Conservation (phyloP, 2,329 filamentous ascomycete genomes). For the Xylariaceae sp. region DNA sequence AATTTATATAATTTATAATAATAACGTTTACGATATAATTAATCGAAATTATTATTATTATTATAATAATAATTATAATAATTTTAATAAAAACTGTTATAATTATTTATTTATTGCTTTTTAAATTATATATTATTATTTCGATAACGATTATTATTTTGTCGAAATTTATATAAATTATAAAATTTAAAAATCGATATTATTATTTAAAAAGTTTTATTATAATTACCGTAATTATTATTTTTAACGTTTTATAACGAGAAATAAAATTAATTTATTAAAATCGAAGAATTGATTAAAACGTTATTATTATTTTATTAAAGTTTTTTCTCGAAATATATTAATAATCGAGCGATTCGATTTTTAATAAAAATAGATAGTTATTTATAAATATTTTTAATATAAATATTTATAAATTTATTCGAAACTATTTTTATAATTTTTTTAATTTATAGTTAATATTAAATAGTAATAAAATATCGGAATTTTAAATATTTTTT, state of each 20-base stretch:
- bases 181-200: too few species aligned
- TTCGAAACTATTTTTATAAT: not conserved
- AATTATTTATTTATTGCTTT: not conserved
- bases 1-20: not conserved
- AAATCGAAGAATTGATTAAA: not conserved
- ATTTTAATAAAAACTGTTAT: not conserved
- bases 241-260: not conserved
- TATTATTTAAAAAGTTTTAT: not conserved
- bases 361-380: not conserved
- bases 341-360: not conserved
- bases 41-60: not conserved
- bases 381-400: not conserved
- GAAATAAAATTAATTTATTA: not conserved
- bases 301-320: not conserved
- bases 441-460: not conserved
- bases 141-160: too few species aligned
- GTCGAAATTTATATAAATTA: too few species aligned
- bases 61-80: not conserved
- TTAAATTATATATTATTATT: too few species aligned
- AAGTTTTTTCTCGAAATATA: not conserved
- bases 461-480: not conserved
- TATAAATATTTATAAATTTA: not conserved
- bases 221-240: not conserved
- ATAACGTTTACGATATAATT: not conserved
- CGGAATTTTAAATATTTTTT: not conserved